These are phyloP conservation scores for Sporothrix sp. DNA, from an alignment of 2,329 filamentous ascomycete species.

Conservation along the genomic window DNA sequence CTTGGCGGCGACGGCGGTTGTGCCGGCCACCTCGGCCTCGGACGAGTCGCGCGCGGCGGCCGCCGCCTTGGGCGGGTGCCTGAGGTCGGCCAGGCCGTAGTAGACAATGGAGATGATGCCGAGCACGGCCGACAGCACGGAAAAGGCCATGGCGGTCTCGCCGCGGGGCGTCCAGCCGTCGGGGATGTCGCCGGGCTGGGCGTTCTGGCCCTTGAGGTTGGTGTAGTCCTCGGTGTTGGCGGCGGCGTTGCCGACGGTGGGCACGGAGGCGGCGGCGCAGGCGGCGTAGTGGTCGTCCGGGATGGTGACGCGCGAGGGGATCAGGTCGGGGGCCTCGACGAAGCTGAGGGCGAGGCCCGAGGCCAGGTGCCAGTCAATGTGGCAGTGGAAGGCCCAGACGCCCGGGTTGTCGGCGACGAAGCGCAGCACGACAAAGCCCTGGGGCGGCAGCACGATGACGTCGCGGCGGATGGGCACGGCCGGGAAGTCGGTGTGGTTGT, in stretches of 20 bases:
- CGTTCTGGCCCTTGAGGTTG: slow-evolving; percentile 21
- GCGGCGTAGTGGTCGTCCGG: slow-evolving; percentile 48
- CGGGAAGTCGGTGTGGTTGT: slow-evolving; percentile 33
- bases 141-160: slow-evolving; percentile 66
- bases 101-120: slow-evolving; percentile 58
- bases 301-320: slow-evolving; percentile 52
- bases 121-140: slow-evolving; percentile 55
- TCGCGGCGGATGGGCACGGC: slow-evolving; percentile 56
- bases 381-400: slow-evolving; percentile 59
- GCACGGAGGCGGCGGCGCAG: slow-evolving; percentile 34
- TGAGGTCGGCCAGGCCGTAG: slow-evolving; percentile 45
- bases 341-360: slow-evolving; percentile 58
- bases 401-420: slow-evolving; percentile 60
- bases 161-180: slow-evolving; percentile 51
- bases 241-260: slow-evolving; percentile 23
- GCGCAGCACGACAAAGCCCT: slow-evolving; percentile 59
- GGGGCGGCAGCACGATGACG: slow-evolving; percentile 53
- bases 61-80: slow-evolving; percentile 11
- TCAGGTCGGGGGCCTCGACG: slow-evolving; percentile 49
- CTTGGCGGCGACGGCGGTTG: slow-evolving; percentile 1
- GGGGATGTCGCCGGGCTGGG: slow-evolving; percentile 15
- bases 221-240: slow-evolving; percentile 20
- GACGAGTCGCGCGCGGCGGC: slow-evolving; percentile 5
- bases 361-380: slow-evolving; percentile 67
- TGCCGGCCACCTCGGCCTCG: slow-evolving; percentile 1